A percentile compares a stretch with the other conserved stretches of the same genome.
phyloP scores from a whole-genome alignment of 2,329 filamentous ascomycete species.

The Calonectria fujianensis region DNA sequence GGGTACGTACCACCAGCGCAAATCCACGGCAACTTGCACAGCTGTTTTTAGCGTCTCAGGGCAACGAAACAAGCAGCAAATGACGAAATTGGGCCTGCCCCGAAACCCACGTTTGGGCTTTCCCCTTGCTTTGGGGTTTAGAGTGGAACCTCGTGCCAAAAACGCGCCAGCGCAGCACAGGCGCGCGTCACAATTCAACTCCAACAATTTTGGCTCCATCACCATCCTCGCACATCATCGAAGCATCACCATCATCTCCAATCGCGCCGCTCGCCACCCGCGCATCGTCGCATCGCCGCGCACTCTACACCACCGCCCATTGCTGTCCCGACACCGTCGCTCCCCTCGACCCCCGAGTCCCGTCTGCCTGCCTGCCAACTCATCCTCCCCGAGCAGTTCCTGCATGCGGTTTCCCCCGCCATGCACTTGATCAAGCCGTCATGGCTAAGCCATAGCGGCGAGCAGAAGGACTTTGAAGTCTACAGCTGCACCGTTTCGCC shows the following conservation, averaged over 20 bases:
- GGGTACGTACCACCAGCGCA: slow-evolving; percentile 12
- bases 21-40: slow-evolving; percentile 11
- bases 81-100: slow-evolving; percentile 12
- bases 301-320: not conserved
- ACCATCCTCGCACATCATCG: slow-evolving; percentile 34
- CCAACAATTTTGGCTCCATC: slow-evolving; percentile 38
- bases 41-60: slow-evolving; percentile 20
- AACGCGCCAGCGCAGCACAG: slow-evolving; percentile 34
- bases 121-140: slow-evolving; percentile 25
- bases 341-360: not conserved
- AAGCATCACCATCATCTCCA: slow-evolving; percentile 21
- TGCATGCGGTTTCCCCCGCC: slow-evolving; percentile 52
- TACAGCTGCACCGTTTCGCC: slow-evolving; percentile 99
- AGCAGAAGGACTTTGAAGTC: slow-evolving; percentile 98
- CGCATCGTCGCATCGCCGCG: slow-evolving; percentile 25
- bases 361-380: not conserved
- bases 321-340: not conserved
- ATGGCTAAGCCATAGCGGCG: slow-evolving; percentile 97
- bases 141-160: slow-evolving; percentile 31
- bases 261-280: slow-evolving; percentile 5
- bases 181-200: slow-evolving; percentile 36
- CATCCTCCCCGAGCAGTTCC: not conserved
- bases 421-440: slow-evolving; percentile 96
- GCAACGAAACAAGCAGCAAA: slow-evolving; percentile 23
- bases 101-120: slow-evolving; percentile 6